Evolutionary conservation across 1,284 basidiomycete species (phyloP), one percentile per base, ranked within the genome.

Genomic region (Gomphus sp.): DNA sequence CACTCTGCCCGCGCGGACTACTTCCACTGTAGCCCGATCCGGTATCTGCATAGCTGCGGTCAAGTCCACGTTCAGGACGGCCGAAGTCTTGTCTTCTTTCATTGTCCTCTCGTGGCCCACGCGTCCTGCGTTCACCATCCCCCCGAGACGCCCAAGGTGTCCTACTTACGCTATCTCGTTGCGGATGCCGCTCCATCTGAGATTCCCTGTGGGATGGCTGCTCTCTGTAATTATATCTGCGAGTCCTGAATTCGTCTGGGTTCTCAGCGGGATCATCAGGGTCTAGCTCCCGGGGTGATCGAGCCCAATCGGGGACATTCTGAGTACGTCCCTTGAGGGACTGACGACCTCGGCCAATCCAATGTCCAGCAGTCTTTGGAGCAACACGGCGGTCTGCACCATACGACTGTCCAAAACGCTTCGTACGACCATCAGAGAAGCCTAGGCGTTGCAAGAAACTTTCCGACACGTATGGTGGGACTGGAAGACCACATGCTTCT

Each of bases 381-480:
- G 11, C 41, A 6, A 16, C 52, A 10, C 28, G 18, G 37, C 52
- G 52, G 18, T 53, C 52, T 16, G 22, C 5, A 28, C 36, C 36
- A 33, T 55, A 55, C 16, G 54, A 33, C 39, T 36, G 54, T 2
- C 59, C 60, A 41, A 55, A 61, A 12, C 53, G 53, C 54, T 62
- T 56, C 45, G 59, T 55, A 7, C 59, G 54, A 16, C 53, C 60
- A 22, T 66, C 64, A 7, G 51, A 56, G 16, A 69, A 63, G 1
- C 77, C 77, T 16, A 78, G 58, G 52, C 67, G 69, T 55, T 63
- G 60, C 53, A 86, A 69, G 72, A 87, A 80, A 12, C 59, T 59
- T 0, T 70, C 68, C 0, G 77, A 78, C 22, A 85, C 69, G 66
- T 76, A 74, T 0, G 84, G 84, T 9, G 82, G 72, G 54, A 71